Conservation (phyloP, 2,329 filamentous ascomycete species). For the Calonectria multiphialidica region DNA sequence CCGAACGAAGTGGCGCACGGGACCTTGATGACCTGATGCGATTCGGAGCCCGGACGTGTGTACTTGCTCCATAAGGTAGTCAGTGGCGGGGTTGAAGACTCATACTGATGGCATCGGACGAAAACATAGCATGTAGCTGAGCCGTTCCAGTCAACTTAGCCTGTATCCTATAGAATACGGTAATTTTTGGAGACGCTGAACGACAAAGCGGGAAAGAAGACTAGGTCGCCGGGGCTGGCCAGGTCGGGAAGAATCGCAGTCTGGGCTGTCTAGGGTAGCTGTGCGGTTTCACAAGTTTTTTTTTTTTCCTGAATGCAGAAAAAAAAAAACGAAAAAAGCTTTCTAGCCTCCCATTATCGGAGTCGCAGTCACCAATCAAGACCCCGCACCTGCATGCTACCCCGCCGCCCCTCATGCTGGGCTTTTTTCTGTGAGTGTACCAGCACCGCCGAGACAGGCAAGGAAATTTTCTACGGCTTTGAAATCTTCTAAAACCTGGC, state of each 20-base stretch:
- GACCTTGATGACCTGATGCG: slow-evolving; percentile 10
- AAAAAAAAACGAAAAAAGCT: slow-evolving; percentile 9
- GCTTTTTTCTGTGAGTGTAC: slow-evolving; percentile 12
- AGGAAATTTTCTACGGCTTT: slow-evolving; percentile 32
- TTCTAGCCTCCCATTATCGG: slow-evolving; percentile 31
- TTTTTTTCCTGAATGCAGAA: background rate
- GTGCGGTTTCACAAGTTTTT: background rate
- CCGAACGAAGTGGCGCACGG: background rate
- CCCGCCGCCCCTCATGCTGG: slow-evolving; percentile 26
- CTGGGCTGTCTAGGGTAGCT: background rate
- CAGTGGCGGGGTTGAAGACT: slow-evolving; percentile 73
- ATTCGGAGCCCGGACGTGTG: background rate
- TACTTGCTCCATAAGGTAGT: slow-evolving; percentile 72
- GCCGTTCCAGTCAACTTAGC: background rate
- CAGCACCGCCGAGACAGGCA: slow-evolving; percentile 9
- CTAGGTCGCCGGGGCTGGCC: background rate
- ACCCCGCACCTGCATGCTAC: slow-evolving; percentile 41
- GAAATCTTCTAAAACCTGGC: slow-evolving; percentile 27
- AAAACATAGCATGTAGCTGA: background rate
- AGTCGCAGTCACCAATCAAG: slow-evolving; percentile 35
- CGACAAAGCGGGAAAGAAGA: background rate
- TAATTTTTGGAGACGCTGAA: background rate
- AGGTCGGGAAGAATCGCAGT: background rate
- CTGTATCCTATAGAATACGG: background rate
- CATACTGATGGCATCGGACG: background rate